A percentile compares a stretch with the other conserved stretches of the same genome.
Evolutionary conservation across 306 rosid species (phyloP).

Genomic region (Sesbania bispinosa): DNA sequence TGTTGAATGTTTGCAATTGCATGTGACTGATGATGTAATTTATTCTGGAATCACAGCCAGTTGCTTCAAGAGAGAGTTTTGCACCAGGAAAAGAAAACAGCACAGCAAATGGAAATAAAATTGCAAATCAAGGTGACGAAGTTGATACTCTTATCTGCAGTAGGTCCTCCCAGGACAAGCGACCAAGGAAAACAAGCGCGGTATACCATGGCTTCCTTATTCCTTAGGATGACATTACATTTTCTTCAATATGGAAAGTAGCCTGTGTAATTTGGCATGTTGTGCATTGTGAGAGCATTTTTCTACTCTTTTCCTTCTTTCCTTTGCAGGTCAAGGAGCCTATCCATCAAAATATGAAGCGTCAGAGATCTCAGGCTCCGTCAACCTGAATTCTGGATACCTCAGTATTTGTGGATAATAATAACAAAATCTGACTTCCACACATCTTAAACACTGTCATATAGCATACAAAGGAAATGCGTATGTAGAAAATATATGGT

Average conservation of each 20-base stretch:
- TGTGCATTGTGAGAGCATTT: neutral
- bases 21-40: neutral
- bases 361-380: conserved; percentile 64
- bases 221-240: neutral
- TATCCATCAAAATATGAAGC: conserved; percentile 71
- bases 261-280: neutral
- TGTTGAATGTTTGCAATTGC: neutral
- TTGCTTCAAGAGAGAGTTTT: conserved; percentile 79
- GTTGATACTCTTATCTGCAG: conserved; percentile 49
- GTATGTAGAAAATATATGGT: neutral
- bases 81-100: conserved; percentile 50
- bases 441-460: neutral
- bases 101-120: conserved; percentile 47
- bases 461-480: neutral
- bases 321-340: conserved; percentile 84
- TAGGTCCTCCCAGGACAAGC: conserved; percentile 62
- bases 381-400: conserved; percentile 24
- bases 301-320: neutral
- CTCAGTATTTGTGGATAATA: neutral
- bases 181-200: conserved; percentile 85
- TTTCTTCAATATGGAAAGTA: neutral
- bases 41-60: conserved; percentile 52
- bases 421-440: neutral
- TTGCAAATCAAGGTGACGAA: conserved; percentile 45
- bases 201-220: conserved; percentile 39